These are phyloP conservation scores for Vanrija humicola DNA, from an alignment of 1,284 basidiomycete species.

Conservation along the genomic window DNA sequence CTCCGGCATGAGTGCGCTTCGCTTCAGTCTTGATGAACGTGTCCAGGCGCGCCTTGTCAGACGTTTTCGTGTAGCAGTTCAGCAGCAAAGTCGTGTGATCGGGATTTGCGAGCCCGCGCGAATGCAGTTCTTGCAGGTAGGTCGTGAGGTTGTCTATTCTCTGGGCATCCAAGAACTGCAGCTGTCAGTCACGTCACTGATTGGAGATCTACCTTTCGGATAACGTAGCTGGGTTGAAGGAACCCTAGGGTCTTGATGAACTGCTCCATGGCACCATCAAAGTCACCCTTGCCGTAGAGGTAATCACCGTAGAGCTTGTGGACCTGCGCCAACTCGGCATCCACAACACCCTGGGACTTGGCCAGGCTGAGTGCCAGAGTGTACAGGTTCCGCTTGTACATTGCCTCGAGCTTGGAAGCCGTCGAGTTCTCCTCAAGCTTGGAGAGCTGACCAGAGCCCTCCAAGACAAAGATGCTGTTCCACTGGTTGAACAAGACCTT, in stretches of 20 bases:
- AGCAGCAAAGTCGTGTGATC: slow-evolving; percentile 94
- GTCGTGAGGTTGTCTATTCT: slow-evolving; percentile 90
- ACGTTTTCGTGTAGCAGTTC: slow-evolving; percentile 95
- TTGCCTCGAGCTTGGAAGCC: slow-evolving; percentile 69
- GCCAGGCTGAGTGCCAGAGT: slow-evolving; percentile 67
- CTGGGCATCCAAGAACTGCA: slow-evolving; percentile 91
- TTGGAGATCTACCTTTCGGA: slow-evolving; percentile 68
- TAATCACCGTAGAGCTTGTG: slow-evolving; percentile 87
- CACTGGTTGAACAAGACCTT: slow-evolving; percentile 73
- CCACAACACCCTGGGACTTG: slow-evolving; percentile 67
- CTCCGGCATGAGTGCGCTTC: slow-evolving; percentile 44
- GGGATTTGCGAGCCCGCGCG: slow-evolving; percentile 81
- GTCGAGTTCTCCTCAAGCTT: slow-evolving; percentile 76
- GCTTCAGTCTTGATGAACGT: slow-evolving; percentile 87
- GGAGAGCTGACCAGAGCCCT: slow-evolving; percentile 69
- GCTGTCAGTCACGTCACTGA: neutral
- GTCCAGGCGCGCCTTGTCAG: slow-evolving; percentile 82
- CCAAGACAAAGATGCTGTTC: slow-evolving; percentile 70
- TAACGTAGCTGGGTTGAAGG: slow-evolving; percentile 90
- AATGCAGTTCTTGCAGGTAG: slow-evolving; percentile 92
- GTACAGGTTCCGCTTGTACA: slow-evolving; percentile 73
- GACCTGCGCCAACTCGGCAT: slow-evolving; percentile 73
- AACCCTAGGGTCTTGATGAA: slow-evolving; percentile 86
- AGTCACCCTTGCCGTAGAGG: slow-evolving; percentile 85
- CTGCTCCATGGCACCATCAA: slow-evolving; percentile 87